Conservation (phyloP, 306 rosid genomes). For the Lathyrus oleraceus region DNA sequence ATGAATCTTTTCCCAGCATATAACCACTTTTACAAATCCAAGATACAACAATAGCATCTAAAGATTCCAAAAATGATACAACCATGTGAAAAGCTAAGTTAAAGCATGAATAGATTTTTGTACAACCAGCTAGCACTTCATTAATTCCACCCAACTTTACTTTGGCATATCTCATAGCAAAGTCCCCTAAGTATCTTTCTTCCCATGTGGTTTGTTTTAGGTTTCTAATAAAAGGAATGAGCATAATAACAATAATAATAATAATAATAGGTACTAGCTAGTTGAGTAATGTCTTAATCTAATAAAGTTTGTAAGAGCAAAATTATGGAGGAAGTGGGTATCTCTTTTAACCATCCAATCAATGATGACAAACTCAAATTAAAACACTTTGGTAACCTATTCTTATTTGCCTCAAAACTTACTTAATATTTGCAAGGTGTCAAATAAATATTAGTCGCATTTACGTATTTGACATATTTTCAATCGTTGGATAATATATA, state of each 20-base stretch:
- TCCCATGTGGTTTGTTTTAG: constrained; percentile 42
- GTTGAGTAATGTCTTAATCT: constrained; percentile 34
- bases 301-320: constrained; percentile 40
- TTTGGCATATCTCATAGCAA: constrained; percentile 7
- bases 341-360: constrained; percentile 51
- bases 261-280: constrained; percentile 18
- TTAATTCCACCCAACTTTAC: constrained; percentile 35
- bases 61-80: constrained; percentile 39
- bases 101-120: constrained; percentile 37
- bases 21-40: constrained; percentile 24
- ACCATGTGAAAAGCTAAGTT: constrained; percentile 41
- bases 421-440: constrained; percentile 24
- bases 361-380: constrained; percentile 40
- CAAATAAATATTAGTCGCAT: constrained; percentile 30
- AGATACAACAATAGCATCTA: constrained; percentile 38
- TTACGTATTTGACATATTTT: too few species aligned
- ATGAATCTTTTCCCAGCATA: constrained; percentile 24
- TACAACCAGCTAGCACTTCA: constrained; percentile 27
- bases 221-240: constrained; percentile 31
- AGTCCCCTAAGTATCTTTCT: constrained; percentile 30
- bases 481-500: too few species aligned
- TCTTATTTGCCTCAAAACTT: not conserved
- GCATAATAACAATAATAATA: constrained; percentile 10
- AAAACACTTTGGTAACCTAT: constrained; percentile 11
- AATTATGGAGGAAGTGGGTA: constrained; percentile 52